Evolutionary conservation across 108 stramenopile species (phyloP).

Genomic region (Nannochloropsis gaditana): DNA sequence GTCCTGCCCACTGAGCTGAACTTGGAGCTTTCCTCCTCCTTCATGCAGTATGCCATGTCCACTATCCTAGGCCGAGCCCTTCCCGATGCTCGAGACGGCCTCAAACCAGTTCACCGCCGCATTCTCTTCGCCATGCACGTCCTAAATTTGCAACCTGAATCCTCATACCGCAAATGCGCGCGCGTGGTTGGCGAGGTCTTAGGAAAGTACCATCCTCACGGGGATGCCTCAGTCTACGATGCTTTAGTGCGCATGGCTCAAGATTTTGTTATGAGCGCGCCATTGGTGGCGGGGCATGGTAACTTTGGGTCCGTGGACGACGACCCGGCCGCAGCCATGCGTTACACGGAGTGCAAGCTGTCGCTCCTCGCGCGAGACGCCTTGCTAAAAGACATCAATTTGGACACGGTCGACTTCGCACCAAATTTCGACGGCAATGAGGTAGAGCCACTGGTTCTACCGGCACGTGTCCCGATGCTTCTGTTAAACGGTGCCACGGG

Average conservation of each 20-base stretch:
- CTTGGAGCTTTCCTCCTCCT: slow-evolving; percentile 39
- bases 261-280: slow-evolving; percentile 70
- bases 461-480: slow-evolving; percentile 78
- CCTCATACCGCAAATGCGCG: slow-evolving; percentile 87
- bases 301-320: slow-evolving; percentile 90
- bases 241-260: slow-evolving; percentile 92
- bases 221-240: slow-evolving; percentile 89
- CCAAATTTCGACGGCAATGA: slow-evolving; percentile 90
- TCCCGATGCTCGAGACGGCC: slow-evolving; percentile 89
- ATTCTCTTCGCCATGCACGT: slow-evolving; percentile 90
- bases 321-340: slow-evolving; percentile 95
- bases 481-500: slow-evolving; percentile 87
- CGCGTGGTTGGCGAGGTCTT: slow-evolving; percentile 93
- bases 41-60: slow-evolving; percentile 82
- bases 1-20: slow-evolving; percentile 41
- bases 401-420: slow-evolving; percentile 68
- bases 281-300: slow-evolving; percentile 86
- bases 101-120: slow-evolving; percentile 93
- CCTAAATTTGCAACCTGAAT: slow-evolving; percentile 63
- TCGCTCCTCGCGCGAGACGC: slow-evolving; percentile 66
- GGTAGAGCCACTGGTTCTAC: slow-evolving; percentile 80
- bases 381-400: slow-evolving; percentile 67
- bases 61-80: slow-evolving; percentile 89
- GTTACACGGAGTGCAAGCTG: slow-evolving; percentile 89
- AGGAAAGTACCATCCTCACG: slow-evolving; percentile 83